Percentiles rank a stretch among this genome's conserved stretches.
Evolutionary conservation across 176 grass and related monocot genomes (phyloP).

Genomic region (Phragmites australis): DNA sequence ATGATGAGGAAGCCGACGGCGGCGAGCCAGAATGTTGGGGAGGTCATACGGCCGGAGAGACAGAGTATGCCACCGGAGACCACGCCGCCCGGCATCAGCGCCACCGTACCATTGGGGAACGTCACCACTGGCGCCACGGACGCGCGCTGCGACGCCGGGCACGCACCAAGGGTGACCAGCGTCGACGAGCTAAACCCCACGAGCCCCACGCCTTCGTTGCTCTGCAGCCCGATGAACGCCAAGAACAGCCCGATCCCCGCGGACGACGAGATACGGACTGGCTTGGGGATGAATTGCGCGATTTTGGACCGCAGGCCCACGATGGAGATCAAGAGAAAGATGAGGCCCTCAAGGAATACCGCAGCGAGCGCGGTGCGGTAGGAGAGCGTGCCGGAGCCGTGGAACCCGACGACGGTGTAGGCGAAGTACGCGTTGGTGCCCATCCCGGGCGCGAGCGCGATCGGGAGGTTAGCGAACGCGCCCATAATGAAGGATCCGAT

Average conservation of each 20-base stretch:
- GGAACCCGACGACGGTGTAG: conserved; percentile 77
- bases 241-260: conserved; percentile 69
- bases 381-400: conserved; percentile 48
- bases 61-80: conserved; percentile 62
- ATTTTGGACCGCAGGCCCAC: conserved; percentile 53
- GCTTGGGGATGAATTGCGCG: conserved; percentile 56
- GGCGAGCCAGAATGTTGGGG: conserved; percentile 78
- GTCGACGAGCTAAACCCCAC: conserved; percentile 71
- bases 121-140: conserved; percentile 51
- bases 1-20: conserved; percentile 60
- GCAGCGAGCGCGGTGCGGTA: conserved; percentile 59
- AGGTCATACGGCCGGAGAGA: conserved; percentile 58
- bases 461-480: conserved; percentile 54
- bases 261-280: conserved; percentile 46
- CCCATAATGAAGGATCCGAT: conserved; percentile 60
- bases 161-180: conserved; percentile 63
- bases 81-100: conserved; percentile 51
- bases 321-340: conserved; percentile 52
- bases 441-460: conserved; percentile 67
- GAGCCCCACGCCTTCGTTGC: conserved; percentile 60
- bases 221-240: conserved; percentile 58
- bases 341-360: conserved; percentile 58
- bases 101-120: conserved; percentile 64
- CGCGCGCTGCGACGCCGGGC: conserved; percentile 60
- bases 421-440: conserved; percentile 71